These are phyloP conservation scores for Trichosporon asahii DNA, from an alignment of 1,284 basidiomycete genomes.

Conservation along the genomic window DNA sequence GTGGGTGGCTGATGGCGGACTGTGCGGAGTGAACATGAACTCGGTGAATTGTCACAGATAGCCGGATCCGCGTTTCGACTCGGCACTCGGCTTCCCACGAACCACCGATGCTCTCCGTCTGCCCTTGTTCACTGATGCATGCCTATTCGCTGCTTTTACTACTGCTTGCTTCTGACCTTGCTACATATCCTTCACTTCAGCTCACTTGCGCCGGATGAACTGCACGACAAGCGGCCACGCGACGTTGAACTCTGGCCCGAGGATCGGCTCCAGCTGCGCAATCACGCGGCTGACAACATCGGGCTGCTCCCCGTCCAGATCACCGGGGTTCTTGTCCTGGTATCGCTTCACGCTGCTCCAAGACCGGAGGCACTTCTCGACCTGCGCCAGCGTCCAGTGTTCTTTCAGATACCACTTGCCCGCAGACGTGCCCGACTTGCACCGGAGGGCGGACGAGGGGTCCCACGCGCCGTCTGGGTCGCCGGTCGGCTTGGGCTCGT, in stretches of 20 bases:
- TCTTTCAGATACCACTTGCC: conserved; percentile 62
- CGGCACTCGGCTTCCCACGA: neutral
- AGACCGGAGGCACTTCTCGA: conserved; percentile 68
- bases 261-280: conserved; percentile 56
- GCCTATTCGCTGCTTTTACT: neutral
- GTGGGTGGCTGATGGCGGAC: neutral
- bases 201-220: conserved; percentile 6
- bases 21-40: neutral
- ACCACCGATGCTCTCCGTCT: neutral
- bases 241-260: conserved; percentile 35
- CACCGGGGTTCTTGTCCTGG: conserved; percentile 62
- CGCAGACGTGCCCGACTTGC: conserved; percentile 18
- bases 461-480: conserved; percentile 25
- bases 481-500: conserved; percentile 24
- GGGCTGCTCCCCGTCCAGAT: conserved; percentile 55
- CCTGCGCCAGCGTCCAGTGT: conserved; percentile 62
- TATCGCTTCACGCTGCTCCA: conserved; percentile 70
- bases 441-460: conserved; percentile 25
- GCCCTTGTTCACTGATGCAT: neutral
- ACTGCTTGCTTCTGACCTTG: neutral
- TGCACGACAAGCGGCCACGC: conserved; percentile 10
- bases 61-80: neutral
- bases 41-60: neutral
- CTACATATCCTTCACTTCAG: neutral
- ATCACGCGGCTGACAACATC: conserved; percentile 65